Evolutionary conservation across 306 rosid genomes (phyloP).

Genomic region (Senna tora): DNA sequence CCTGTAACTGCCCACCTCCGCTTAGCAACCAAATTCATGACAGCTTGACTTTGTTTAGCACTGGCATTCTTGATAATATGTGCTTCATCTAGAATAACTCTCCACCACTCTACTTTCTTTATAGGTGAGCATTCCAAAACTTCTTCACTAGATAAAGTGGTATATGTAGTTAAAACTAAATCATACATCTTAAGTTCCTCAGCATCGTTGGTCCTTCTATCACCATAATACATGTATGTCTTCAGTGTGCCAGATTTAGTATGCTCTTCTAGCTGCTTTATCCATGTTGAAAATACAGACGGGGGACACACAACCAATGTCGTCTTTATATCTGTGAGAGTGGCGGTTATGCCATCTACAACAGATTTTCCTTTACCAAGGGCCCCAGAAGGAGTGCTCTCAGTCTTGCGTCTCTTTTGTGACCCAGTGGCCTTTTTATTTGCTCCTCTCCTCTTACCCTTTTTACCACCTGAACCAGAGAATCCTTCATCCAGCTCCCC

Average conservation of each 20-base stretch:
- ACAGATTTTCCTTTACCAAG: slow-evolving; percentile 27
- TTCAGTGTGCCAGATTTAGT: slow-evolving; percentile 55
- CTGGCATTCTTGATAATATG: slow-evolving; percentile 66
- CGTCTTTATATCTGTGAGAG: slow-evolving; percentile 33
- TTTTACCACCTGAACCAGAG: slow-evolving; percentile 34
- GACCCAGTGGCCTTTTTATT: slow-evolving; percentile 28
- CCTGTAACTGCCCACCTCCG: slow-evolving; percentile 90
- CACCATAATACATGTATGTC: slow-evolving; percentile 74
- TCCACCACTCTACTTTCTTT: slow-evolving; percentile 65
- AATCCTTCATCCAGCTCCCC: slow-evolving; percentile 36
- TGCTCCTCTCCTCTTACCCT: slow-evolving; percentile 44
- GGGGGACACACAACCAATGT: slow-evolving; percentile 85
- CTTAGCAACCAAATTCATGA: slow-evolving; percentile 50
- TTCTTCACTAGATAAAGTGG: slow-evolving; percentile 54
- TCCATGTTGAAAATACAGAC: slow-evolving; percentile 77
- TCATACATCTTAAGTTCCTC: slow-evolving; percentile 65
- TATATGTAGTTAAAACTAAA: slow-evolving; percentile 75
- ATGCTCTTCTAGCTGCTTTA: slow-evolving; percentile 65
- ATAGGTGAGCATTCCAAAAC: slow-evolving; percentile 35
- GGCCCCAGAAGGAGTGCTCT: slow-evolving; percentile 6
- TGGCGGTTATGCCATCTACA: slow-evolving; percentile 14
- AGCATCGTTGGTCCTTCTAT: slow-evolving; percentile 54
- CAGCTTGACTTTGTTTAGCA: slow-evolving; percentile 60
- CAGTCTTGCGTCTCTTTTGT: slow-evolving; percentile 42
- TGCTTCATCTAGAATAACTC: slow-evolving; percentile 84